Percentiles rank a stretch among this genome's conserved stretches.
Conservation (phyloP, 495 filamentous ascomycete species). For the Geoglossum glabrum region DNA sequence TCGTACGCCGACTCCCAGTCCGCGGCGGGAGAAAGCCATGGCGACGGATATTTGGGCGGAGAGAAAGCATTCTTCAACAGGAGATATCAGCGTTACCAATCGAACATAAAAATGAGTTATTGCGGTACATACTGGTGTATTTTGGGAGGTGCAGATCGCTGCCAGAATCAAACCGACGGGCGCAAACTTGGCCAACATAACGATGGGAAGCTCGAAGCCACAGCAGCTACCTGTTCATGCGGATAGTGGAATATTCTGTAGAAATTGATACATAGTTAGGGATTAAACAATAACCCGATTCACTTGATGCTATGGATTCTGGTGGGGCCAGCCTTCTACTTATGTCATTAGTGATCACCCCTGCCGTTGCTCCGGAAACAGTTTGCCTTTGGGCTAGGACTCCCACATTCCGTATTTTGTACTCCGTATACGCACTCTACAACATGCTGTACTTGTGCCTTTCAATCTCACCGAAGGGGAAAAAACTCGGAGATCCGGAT, state of each 20-base stretch:
- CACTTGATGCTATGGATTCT: too few species aligned
- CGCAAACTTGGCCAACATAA: neutral
- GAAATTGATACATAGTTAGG: neutral
- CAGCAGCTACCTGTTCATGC: neutral
- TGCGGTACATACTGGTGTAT: neutral
- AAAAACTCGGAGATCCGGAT: too few species aligned
- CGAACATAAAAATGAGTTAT: neutral
- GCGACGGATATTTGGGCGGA: constrained; percentile 64
- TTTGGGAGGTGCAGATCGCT: neutral
- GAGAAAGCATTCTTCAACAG: constrained; percentile 7
- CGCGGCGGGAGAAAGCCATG: constrained; percentile 50
- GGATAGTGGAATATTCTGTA: neutral
- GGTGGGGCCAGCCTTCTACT: too few species aligned
- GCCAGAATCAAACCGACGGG: neutral
- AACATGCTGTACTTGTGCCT: too few species aligned
- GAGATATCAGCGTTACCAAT: neutral
- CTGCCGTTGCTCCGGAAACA: neutral
- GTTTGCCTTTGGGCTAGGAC: neutral
- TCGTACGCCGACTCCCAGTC: constrained; percentile 63
- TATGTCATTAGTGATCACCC: too few species aligned
- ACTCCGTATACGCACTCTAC: too few species aligned
- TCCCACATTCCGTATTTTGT: too few species aligned
- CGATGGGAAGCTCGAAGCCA: neutral
- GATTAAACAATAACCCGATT: neutral
- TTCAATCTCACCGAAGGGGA: too few species aligned